phyloP scores from a whole-genome alignment of 345 rosid species.

The Salix arbutifolia region DNA sequence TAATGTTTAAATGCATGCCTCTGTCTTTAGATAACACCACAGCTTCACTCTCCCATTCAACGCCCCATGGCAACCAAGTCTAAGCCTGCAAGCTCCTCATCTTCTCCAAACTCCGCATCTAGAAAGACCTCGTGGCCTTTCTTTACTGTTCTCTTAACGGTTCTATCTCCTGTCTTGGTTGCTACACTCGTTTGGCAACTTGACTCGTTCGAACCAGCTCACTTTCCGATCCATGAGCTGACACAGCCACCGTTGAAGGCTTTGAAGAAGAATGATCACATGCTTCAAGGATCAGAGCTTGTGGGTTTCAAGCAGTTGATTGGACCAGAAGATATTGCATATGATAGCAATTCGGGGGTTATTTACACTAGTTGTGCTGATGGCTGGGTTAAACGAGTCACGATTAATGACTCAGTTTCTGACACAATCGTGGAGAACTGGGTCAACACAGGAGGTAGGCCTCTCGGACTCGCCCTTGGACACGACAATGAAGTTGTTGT shows the following conservation, averaged over 20 bases:
- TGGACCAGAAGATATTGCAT: constrained; percentile 62
- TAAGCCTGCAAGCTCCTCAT: no score
- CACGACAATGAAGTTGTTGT: constrained; percentile 44
- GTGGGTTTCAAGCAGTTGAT: constrained; percentile 40
- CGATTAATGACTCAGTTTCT: constrained; percentile 37
- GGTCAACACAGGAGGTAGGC: constrained; percentile 78
- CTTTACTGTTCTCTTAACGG: neutral
- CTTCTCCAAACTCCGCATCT: no score
- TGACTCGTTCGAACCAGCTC: constrained; percentile 53
- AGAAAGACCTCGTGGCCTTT: neutral
- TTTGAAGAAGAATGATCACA: constrained; percentile 16
- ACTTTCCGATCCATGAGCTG: constrained; percentile 38
- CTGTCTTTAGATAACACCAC: no score
- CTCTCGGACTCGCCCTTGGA: constrained; percentile 69
- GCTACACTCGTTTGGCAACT: constrained; percentile 39
- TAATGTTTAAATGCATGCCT: no score
- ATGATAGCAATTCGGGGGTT: constrained; percentile 32
- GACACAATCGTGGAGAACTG: constrained; percentile 44
- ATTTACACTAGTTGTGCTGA: constrained; percentile 59
- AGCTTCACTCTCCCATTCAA: no score
- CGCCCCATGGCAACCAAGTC: no score
- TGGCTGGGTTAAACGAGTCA: constrained; percentile 83
- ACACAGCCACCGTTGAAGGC: constrained; percentile 17
- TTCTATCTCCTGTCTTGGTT: constrained; percentile 25
- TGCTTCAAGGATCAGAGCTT: constrained; percentile 44